phyloP scores from a whole-genome alignment of 768 basidiomycete species.

The Suillus plorans region DNA sequence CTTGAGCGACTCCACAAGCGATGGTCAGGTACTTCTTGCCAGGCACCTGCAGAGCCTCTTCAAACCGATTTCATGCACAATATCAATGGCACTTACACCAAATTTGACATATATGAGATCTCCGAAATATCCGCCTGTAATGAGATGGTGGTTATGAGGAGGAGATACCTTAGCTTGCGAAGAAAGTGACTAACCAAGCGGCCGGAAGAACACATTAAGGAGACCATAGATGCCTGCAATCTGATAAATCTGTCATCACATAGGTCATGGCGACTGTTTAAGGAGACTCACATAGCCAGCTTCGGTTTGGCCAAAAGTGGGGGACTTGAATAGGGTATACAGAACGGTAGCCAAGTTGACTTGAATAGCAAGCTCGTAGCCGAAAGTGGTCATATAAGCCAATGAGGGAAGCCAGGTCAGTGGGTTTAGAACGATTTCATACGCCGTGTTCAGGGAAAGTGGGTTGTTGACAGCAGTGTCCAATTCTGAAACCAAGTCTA shows the following conservation, averaged over 20 bases:
- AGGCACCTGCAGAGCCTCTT: conserved; percentile 17
- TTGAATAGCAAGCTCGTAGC: conserved; percentile 57
- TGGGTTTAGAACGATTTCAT: conserved; percentile 37
- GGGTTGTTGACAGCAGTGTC: conserved; percentile 47
- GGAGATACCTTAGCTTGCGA: background rate
- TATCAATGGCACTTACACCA: conserved; percentile 29
- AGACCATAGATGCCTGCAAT: conserved; percentile 40
- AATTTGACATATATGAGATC: conserved; percentile 44
- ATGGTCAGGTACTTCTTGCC: conserved; percentile 52
- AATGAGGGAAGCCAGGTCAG: conserved; percentile 56
- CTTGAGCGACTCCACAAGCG: conserved; percentile 43
- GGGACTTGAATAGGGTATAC: conserved; percentile 36
- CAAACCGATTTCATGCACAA: background rate
- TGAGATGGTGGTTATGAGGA: background rate
- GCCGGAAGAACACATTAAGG: conserved; percentile 51
- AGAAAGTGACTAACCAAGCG: conserved; percentile 29
- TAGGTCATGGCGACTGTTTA: conserved; percentile 18
- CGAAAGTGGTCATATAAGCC: conserved; percentile 56
- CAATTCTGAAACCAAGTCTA: conserved; percentile 33
- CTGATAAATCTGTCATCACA: conserved; percentile 12
- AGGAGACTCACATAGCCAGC: conserved; percentile 50
- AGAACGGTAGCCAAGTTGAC: conserved; percentile 49
- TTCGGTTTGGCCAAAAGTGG: conserved; percentile 44
- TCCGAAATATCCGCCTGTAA: conserved; percentile 43
- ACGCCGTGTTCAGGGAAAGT: conserved; percentile 35